Base-by-base conservation (phyloP, 1,284 basidiomycete species). In the Bothia castanella region DNA sequence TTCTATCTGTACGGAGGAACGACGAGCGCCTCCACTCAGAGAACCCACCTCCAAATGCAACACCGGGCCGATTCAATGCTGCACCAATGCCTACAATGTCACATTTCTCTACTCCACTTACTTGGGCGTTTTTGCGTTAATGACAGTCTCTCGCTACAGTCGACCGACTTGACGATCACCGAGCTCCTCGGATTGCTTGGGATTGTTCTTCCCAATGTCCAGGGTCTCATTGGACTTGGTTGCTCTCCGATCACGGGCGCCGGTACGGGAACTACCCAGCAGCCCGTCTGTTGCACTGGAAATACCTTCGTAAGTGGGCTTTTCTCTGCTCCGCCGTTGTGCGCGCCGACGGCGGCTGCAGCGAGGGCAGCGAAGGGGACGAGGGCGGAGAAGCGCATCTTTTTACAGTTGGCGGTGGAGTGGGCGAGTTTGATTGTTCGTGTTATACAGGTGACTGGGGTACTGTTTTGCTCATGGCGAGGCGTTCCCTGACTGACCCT, bases 201-300 rank as follows among this genome's bases (percentile, higher is more conserved):
- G 0, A 8, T 37, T 4, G n/a, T 20, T 4, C 16, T 42, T n/a
- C 49, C 43, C 29, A 3, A 0, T 5, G 1, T 17, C 11, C 1
- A 31, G 1, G 56, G 47, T 5, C 40, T 40, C 4, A 21, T 53
- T 8, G 57, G 54, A 17, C 34, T 49, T 1, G 13, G 17, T 9
- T 62, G 58, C 45, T 14, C 20, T 3, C 43, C 39, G 0, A 17
- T 57, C 39, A 47, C 32, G 0, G 31, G 12, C 14, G 1, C 42
- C 4, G 48, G 35, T 0, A 9, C 39, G 1, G 46, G 44, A 9
- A 30, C 12, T 4, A 41, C 35, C n/a, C 23, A 47, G 25, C 38
- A 59, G 10, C 32, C 60, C 1, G 53, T 61, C 25, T 61, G 56
- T 27, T 61, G 57, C 39, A 31, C 14, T 12, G 45, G 27, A 5